Evolutionary conservation across 257 asterid genomes (phyloP).

Genomic region (Lantana camara): DNA sequence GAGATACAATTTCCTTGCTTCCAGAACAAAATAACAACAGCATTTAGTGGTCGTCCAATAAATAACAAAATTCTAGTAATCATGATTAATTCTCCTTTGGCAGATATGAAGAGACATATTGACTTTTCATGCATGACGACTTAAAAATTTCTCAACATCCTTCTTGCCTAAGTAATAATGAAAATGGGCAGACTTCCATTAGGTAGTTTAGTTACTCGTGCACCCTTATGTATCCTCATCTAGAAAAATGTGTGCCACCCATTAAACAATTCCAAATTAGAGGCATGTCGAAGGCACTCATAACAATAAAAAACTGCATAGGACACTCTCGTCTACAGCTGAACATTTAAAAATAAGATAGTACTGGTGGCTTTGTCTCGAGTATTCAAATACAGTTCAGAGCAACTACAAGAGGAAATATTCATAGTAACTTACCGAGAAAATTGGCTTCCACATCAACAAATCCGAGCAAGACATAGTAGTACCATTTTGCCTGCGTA

Average conservation of each 20-base stretch:
- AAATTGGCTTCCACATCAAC: slow-evolving; percentile 95
- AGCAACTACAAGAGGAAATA: neutral
- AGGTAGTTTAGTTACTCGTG: slow-evolving; percentile 1
- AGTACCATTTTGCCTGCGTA: slow-evolving; percentile 90
- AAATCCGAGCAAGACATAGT: slow-evolving; percentile 74
- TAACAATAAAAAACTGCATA: neutral
- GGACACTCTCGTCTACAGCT: neutral
- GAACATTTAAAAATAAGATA: neutral
- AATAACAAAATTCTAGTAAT: neutral
- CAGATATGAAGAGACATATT: no score
- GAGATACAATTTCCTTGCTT: neutral
- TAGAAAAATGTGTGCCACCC: slow-evolving; percentile 6
- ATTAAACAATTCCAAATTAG: neutral
- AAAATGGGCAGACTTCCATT: neutral
- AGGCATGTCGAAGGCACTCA: neutral
- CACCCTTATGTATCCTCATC: neutral
- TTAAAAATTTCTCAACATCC: no score
- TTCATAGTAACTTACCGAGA: slow-evolving; percentile 61
- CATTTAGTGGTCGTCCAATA: neutral
- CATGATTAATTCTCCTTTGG: neutral
- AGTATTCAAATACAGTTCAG: neutral
- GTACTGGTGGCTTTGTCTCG: neutral
- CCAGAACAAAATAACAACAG: neutral
- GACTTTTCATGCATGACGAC: no score
- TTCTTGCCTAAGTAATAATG: no score